These are phyloP conservation scores for Suillus subluteus DNA, from an alignment of 768 basidiomycete species.

Conservation along the genomic window DNA sequence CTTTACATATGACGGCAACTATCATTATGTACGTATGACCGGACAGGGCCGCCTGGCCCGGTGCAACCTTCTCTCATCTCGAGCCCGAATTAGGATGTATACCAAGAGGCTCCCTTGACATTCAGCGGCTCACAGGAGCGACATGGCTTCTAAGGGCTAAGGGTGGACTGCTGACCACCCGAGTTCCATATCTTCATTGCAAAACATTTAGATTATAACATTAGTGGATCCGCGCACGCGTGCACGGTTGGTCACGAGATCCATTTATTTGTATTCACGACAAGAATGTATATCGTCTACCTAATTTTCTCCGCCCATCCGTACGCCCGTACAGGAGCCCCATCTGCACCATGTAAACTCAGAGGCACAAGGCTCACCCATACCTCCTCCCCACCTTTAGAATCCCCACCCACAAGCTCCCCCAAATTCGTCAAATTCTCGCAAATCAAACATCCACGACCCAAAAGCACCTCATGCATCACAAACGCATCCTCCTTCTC, in stretches of 20 bases:
- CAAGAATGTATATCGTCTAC: background rate
- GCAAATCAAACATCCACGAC: conserved; percentile 62
- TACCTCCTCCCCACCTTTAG: conserved; percentile 30
- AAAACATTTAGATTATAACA: background rate
- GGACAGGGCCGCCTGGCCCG: background rate
- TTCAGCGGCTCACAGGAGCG: background rate
- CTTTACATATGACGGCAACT: background rate
- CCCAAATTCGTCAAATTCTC: conserved; percentile 70
- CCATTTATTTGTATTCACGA: background rate
- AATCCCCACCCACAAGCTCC: conserved; percentile 31
- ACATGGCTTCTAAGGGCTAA: background rate
- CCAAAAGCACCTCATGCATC: conserved; percentile 65
- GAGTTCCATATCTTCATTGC: background rate
- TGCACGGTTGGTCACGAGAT: background rate
- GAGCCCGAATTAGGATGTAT: too few relatives aligned
- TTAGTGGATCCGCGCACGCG: background rate
- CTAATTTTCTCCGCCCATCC: conserved; percentile 43
- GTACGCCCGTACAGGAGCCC: conserved; percentile 72
- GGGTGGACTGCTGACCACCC: background rate
- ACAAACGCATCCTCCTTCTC: conserved; percentile 38
- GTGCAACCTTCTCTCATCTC: background rate
- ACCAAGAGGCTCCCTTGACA: too few relatives aligned
- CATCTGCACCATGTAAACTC: conserved; percentile 61
- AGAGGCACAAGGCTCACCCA: conserved; percentile 63
- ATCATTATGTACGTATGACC: background rate